phyloP scores from a whole-genome alignment of 192 early-diverging fungal species.

The Mortierella alpina region DNA sequence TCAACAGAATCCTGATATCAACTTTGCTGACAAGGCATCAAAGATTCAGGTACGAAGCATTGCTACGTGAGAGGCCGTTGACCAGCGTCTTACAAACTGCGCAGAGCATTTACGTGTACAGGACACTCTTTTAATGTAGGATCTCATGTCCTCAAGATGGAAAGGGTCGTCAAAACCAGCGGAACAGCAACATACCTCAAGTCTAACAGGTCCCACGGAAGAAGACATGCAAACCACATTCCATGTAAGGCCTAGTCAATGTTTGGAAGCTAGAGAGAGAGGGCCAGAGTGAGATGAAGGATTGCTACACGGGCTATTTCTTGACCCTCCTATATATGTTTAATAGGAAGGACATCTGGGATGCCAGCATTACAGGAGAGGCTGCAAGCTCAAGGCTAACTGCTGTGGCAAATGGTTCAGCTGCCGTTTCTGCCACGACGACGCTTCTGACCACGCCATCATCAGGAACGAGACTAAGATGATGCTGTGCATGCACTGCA shows the following conservation, averaged over 20 bases:
- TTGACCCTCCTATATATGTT: background rate
- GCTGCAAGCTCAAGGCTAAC: conserved; percentile 79
- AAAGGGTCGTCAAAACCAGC: conserved; percentile 46
- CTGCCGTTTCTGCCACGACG: conserved; percentile 88
- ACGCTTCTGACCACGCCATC: conserved; percentile 79
- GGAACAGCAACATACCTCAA: background rate
- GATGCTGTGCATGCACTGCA: conserved; percentile 96
- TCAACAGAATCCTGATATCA: conserved; percentile 61
- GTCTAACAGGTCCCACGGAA: conserved; percentile 57
- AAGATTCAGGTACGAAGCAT: conserved; percentile 71
- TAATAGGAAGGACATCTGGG: conserved; percentile 60
- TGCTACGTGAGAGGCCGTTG: background rate
- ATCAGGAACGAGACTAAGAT: conserved; percentile 66
- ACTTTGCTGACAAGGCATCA: conserved; percentile 71
- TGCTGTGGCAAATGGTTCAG: conserved; percentile 84
- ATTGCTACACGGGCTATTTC: background rate
- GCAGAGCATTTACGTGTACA: background rate
- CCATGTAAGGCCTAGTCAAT: conserved; percentile 48
- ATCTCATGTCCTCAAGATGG: conserved; percentile 66
- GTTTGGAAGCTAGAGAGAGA: background rate
- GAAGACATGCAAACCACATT: conserved; percentile 60
- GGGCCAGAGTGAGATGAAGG: too few relatives aligned
- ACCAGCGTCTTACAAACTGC: background rate
- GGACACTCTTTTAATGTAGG: conserved; percentile 34
- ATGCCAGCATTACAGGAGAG: conserved; percentile 84